phyloP scores from a whole-genome alignment of 2,329 filamentous ascomycete species.

The Paecilomyces variotii region DNA sequence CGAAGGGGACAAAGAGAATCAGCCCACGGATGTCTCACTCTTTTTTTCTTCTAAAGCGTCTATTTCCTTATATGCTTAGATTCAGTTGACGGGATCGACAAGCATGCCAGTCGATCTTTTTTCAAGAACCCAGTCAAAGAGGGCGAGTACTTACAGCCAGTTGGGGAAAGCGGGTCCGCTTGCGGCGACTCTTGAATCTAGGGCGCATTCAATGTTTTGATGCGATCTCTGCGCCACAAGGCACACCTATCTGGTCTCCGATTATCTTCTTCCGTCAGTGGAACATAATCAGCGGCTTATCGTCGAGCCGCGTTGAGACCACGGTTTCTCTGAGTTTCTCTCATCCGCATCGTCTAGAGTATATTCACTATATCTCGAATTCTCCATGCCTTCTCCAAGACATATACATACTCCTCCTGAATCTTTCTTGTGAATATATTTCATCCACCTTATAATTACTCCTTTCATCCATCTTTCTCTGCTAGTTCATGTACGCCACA shows the following conservation, averaged over 20 bases:
- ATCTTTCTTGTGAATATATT: background rate
- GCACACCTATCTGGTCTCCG: background rate
- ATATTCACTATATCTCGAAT: background rate
- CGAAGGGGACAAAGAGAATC: background rate
- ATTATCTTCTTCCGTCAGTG: background rate
- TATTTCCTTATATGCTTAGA: background rate
- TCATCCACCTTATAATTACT: background rate
- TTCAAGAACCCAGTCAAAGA: background rate
- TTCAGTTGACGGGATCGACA: background rate
- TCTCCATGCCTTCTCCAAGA: background rate
- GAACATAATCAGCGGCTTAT: background rate
- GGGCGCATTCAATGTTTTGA: background rate
- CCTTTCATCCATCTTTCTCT: background rate
- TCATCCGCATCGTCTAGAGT: background rate
- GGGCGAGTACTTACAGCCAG: background rate
- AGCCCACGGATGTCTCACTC: background rate
- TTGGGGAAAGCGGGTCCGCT: background rate
- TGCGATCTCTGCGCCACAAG: background rate
- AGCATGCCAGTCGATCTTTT: background rate
- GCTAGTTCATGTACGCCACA: background rate
- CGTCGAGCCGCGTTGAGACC: background rate
- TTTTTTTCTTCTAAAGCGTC: background rate
- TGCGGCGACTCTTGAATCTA: background rate
- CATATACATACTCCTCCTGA: background rate
- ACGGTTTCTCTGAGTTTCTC: background rate